Evolutionary conservation across 495 filamentous ascomycete species (phyloP).

Genomic region (Neurospora sp.): DNA sequence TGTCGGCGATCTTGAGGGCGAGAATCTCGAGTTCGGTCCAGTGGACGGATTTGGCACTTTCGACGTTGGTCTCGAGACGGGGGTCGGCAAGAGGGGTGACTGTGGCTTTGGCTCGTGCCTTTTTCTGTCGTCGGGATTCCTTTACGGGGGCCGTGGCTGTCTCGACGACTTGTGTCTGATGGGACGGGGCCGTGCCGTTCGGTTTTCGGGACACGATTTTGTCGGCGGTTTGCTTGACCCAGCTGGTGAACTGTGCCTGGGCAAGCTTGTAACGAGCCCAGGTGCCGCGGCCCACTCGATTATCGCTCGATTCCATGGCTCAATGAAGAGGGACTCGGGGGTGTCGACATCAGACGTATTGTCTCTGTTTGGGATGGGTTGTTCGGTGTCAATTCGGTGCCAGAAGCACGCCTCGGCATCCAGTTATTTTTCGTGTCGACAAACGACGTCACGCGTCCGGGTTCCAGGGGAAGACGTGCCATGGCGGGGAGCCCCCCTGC

Average conservation of each 20-base stretch:
- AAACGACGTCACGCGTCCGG: neutral
- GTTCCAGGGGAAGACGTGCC: neutral
- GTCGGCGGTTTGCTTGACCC: constrained; percentile 19
- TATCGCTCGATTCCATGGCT: neutral
- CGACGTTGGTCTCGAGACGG: neutral
- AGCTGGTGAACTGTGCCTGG: constrained; percentile 22
- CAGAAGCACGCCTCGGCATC: neutral
- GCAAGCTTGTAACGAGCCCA: constrained; percentile 18
- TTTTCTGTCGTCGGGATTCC: neutral
- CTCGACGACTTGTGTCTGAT: neutral
- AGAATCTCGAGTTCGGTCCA: constrained; percentile 15
- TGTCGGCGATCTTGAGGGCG: constrained; percentile 10
- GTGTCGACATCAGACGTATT: neutral
- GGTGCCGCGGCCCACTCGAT: constrained; percentile 7
- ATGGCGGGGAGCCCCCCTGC: neutral
- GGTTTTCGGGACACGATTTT: neutral
- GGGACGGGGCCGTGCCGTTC: neutral
- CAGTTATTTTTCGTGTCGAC: neutral
- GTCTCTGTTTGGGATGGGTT: neutral
- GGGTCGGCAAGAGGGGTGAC: neutral
- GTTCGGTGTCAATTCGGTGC: neutral
- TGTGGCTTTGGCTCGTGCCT: constrained; percentile 5
- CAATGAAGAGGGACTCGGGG: neutral
- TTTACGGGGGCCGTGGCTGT: neutral
- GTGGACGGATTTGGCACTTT: constrained; percentile 7